A percentile compares a stretch with the other conserved stretches of the same genome.
Evolutionary conservation across 177 flowering plant species (phyloP).

Genomic region (Vitis hybrid): DNA sequence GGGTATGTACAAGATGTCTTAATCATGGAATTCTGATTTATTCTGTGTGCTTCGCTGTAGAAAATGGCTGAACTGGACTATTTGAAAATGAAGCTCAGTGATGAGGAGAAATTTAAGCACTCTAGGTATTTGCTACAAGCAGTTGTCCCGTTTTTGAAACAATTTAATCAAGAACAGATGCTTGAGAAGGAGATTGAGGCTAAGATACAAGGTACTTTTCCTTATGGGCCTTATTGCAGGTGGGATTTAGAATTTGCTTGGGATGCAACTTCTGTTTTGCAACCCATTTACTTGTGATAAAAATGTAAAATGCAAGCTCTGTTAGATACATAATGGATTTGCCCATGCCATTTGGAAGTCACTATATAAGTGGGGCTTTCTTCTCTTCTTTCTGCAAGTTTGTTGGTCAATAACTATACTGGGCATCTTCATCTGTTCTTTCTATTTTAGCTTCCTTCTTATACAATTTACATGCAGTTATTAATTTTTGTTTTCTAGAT

Average conservation of each 20-base stretch:
- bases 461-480: no score
- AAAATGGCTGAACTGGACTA: background rate
- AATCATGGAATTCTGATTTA: background rate
- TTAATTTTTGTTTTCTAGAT: no score
- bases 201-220: constrained; percentile 38
- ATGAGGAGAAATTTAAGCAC: constrained; percentile 24
- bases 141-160: constrained; percentile 44
- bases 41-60: constrained; percentile 13
- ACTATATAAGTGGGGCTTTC: no score
- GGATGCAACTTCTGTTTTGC: background rate
- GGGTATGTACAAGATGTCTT: background rate
- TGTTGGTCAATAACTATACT: no score
- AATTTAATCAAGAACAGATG: constrained; percentile 35
- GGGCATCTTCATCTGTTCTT: no score
- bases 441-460: no score
- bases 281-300: background rate
- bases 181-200: constrained; percentile 52
- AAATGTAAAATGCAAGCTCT: background rate
- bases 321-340: no score
- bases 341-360: no score
- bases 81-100: constrained; percentile 2
- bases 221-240: background rate
- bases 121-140: constrained; percentile 28
- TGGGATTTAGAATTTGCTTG: background rate
- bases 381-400: no score